Conservation (phyloP, 208 protist genomes). For the Crithidia fasciculata region DNA sequence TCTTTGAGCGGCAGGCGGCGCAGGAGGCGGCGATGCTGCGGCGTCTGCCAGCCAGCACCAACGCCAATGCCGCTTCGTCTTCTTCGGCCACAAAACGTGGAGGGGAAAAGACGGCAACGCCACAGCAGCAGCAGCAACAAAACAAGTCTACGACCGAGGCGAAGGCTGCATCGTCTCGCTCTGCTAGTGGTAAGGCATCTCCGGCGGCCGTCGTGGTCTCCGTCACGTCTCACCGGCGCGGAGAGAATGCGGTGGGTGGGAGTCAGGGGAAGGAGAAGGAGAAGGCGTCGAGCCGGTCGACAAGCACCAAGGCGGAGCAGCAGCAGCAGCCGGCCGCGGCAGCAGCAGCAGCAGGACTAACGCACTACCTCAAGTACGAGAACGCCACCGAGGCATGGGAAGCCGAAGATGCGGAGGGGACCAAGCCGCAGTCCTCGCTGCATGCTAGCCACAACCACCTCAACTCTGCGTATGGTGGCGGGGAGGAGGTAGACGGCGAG, state of each 20-base stretch:
- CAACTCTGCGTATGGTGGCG: neutral
- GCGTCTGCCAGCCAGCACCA: neutral
- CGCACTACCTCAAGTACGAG: slow-evolving; percentile 33
- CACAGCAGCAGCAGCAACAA: slow-evolving; percentile 11
- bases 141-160: neutral
- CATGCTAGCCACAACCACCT: neutral
- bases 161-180: neutral
- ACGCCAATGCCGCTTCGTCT: slow-evolving; percentile 17
- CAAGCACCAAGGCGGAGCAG: neutral
- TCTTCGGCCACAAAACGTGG: neutral
- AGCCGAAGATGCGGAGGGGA: neutral
- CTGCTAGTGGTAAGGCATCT: neutral
- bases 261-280: neutral
- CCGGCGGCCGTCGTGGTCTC: slow-evolving; percentile 15
- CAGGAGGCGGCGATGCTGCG: slow-evolving; percentile 63
- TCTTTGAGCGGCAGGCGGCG: slow-evolving; percentile 46
- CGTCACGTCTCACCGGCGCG: slow-evolving; percentile 7
- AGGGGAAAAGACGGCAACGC: slow-evolving; percentile 17
- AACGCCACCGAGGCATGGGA: slow-evolving; percentile 19
- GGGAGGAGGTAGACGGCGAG: slow-evolving; percentile 7
- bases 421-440: neutral
- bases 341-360: neutral
- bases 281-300: neutral
- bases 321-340: neutral
- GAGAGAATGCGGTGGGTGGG: neutral